A percentile compares a stretch with the other conserved stretches of the same genome.
phyloP scores from a whole-genome alignment of 306 rosid genomes.

The Acacia acuminata region DNA sequence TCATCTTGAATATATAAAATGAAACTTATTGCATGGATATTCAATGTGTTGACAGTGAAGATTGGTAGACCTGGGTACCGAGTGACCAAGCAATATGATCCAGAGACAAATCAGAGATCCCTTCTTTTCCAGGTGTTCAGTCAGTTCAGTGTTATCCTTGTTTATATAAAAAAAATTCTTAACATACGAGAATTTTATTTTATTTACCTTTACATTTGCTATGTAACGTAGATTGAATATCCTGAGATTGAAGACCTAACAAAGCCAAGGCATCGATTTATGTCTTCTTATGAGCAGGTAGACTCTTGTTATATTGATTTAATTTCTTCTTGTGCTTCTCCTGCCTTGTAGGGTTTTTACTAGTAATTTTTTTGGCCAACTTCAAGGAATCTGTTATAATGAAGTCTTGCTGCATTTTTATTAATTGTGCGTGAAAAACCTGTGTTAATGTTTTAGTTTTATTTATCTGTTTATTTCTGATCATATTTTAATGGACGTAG shows the following conservation, averaged over 20 bases:
- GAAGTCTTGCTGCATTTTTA: neutral
- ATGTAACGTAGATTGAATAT: conserved; percentile 74
- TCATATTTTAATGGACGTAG: conserved; percentile 41
- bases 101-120: conserved; percentile 92
- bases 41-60: conserved; percentile 60
- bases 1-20: neutral
- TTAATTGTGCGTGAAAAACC: neutral
- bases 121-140: conserved; percentile 80
- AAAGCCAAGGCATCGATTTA: conserved; percentile 91
- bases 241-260: conserved; percentile 94
- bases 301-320: conserved; percentile 11
- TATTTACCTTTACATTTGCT: neutral
- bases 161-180: neutral
- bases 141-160: neutral
- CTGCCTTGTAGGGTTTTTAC: neutral
- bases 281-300: conserved; percentile 99
- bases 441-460: conserved; percentile 11
- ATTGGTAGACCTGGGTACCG: conserved; percentile 97
- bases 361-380: neutral
- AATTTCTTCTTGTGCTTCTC: neutral
- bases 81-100: conserved; percentile 89
- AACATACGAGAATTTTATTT: neutral
- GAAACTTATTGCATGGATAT: neutral
- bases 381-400: neutral
- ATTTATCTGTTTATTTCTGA: neutral